Evolutionary conservation across 1,284 basidiomycete genomes (phyloP).

Genomic region (Dichomitus squalens): DNA sequence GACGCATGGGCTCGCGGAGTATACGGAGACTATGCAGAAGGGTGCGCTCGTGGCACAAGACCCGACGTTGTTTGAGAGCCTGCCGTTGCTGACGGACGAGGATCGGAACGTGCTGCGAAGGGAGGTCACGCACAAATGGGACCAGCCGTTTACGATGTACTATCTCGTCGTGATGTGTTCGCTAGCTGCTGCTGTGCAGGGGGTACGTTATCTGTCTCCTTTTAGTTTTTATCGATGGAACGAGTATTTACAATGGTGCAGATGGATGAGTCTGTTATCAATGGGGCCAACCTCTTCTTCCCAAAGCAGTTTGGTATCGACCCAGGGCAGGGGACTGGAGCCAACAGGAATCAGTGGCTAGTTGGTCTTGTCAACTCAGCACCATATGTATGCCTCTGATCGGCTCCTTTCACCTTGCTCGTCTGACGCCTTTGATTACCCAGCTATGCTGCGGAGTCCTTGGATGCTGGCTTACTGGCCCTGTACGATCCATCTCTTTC

Average conservation of each 20-base stretch:
- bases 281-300: conserved; percentile 75
- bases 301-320: conserved; percentile 60
- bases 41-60: conserved; percentile 68
- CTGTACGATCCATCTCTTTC: conserved; percentile 29
- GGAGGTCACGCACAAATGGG: conserved; percentile 69
- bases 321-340: conserved; percentile 8
- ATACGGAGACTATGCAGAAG: conserved; percentile 52
- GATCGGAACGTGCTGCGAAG: conserved; percentile 55
- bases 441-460: conserved; percentile 57
- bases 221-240: not conserved
- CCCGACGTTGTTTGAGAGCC: conserved; percentile 50
- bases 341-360: conserved; percentile 60
- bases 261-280: conserved; percentile 74
- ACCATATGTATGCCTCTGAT: conserved; percentile 56
- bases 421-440: too few relatives aligned
- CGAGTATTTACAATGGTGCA: conserved; percentile 10
- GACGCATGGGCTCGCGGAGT: conserved; percentile 50
- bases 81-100: conserved; percentile 57
- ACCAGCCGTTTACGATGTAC: conserved; percentile 58
- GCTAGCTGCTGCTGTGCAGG: conserved; percentile 71
- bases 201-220: too few relatives aligned
- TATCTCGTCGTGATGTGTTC: conserved; percentile 62
- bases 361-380: conserved; percentile 77
- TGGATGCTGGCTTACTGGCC: conserved; percentile 76
- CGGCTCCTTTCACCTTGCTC: too few relatives aligned